Evolutionary conservation across 75 land plant species (phyloP), one percentile per base, ranked within the genome.

Genomic region (Isoetes taiwanensis): DNA sequence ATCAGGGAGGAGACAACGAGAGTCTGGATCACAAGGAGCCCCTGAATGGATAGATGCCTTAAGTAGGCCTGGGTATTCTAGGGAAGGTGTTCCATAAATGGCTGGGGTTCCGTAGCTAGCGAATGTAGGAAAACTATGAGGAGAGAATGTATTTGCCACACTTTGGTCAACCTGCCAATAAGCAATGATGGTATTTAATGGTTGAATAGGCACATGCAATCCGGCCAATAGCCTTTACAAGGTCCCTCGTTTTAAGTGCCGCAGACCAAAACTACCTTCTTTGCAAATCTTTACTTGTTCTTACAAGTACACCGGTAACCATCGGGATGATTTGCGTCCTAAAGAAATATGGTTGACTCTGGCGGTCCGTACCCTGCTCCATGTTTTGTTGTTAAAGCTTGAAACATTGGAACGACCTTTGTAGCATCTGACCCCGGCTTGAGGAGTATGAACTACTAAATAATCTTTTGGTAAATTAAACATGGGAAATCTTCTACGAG

Each of bases 351-450:
- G 46, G n/a, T 41, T 41, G 6, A 90, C 87, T 54, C 74, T 70
- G 26, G 48, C 50, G 48, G n/a, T n/a, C 71, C 69, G 73, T 90
- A 91, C 35, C 62, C 64, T 9, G 91, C 90, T 2, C 96, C 96
- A 12, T 76, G 68, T 16, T 48, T 32, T 2, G 64, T 19, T 17
- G 96, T 86, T 8, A 90, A 79, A 3, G 81, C 37, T 38, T 79
- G 87, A 33, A 80, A 82, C 93, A 86, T 82, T 43, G 86, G 72
- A 20, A 82, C 81, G 1, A 91, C 96, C 66, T 90, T 90, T 10
- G 86, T 74, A 25, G 96, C 81, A 61, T 76, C 79, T 37, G 2
- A 90, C 69, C 0, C 96, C 96, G 0, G 85, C 96, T 5, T 71
- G 28, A 27, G 70, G 56, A n/a, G 74, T 82, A 4, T 39, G 52